Evolutionary conservation across 192 early-diverging fungal species (phyloP).

Genomic region (Coemansia sp.): DNA sequence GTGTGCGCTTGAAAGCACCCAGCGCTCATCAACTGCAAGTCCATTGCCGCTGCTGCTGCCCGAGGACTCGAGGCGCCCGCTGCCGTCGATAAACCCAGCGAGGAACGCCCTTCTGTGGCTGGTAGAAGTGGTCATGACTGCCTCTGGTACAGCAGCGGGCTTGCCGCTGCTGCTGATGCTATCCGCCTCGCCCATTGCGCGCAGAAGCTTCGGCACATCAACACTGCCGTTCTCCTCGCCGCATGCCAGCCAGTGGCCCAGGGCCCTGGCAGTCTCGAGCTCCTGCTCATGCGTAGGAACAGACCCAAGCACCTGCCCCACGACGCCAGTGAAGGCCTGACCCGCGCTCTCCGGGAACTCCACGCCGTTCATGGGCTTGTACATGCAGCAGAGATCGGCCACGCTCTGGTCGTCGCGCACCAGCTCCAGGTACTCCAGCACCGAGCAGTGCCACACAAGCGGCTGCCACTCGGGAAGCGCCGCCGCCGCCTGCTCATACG

Average conservation of each 20-base stretch:
- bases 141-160: constrained; percentile 21
- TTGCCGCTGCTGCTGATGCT: background rate
- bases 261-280: constrained; percentile 21
- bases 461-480: constrained; percentile 28
- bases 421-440: constrained; percentile 43
- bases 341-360: constrained; percentile 33
- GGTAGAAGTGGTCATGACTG: constrained; percentile 31
- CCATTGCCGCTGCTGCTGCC: background rate
- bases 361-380: constrained; percentile 31
- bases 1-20: constrained; percentile 13
- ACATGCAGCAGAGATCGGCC: constrained; percentile 34
- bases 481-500: constrained; percentile 26
- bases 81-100: constrained; percentile 36
- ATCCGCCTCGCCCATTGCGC: no score
- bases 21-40: constrained; percentile 7
- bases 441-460: constrained; percentile 43
- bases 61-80: constrained; percentile 1
- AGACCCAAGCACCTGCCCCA: constrained; percentile 15
- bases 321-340: constrained; percentile 16
- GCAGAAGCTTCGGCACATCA: background rate
- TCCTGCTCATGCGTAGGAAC: constrained; percentile 11
- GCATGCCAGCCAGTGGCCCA: constrained; percentile 42
- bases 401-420: constrained; percentile 17
- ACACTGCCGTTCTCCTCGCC: background rate
- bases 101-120: constrained; percentile 39